Evolutionary conservation across 1,284 basidiomycete genomes (phyloP).

Genomic region (Cutaneotrichosporon sp.): DNA sequence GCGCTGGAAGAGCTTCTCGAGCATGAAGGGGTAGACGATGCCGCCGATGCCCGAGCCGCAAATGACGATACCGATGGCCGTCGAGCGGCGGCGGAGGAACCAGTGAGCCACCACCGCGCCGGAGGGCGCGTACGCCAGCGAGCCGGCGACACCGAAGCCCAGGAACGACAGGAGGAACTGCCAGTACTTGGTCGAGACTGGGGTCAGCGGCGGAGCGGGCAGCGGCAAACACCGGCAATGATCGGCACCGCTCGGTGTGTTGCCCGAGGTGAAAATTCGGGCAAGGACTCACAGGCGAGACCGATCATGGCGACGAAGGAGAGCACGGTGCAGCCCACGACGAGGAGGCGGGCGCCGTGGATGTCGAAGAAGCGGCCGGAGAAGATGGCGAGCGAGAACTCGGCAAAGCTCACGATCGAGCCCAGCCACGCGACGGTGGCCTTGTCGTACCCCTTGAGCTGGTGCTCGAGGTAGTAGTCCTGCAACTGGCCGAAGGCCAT

Average conservation of each 20-base stretch:
- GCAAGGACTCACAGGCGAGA: slow-evolving; percentile 42
- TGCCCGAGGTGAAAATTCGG: not conserved
- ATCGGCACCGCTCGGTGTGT: slow-evolving; percentile 1
- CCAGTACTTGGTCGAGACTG: slow-evolving; percentile 48
- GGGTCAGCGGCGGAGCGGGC: not conserved
- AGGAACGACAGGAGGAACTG: slow-evolving; percentile 49
- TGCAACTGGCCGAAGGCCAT: slow-evolving; percentile 47
- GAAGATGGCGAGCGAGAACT: slow-evolving; percentile 38
- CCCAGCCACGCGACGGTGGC: slow-evolving; percentile 42
- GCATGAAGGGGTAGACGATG: slow-evolving; percentile 48
- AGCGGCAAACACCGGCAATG: not conserved
- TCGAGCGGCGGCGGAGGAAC: slow-evolving; percentile 45
- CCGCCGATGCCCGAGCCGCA: slow-evolving; percentile 48
- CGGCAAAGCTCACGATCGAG: slow-evolving; percentile 36
- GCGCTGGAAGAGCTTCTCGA: slow-evolving; percentile 38
- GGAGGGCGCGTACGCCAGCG: slow-evolving; percentile 44
- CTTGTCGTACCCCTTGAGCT: slow-evolving; percentile 38
- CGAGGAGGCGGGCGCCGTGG: slow-evolving; percentile 25
- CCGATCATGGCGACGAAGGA: slow-evolving; percentile 36
- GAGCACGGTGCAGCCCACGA: slow-evolving; percentile 31
- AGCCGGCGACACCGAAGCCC: slow-evolving; percentile 41
- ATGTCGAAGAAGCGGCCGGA: slow-evolving; percentile 30
- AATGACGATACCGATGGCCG: slow-evolving; percentile 47
- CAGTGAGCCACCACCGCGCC: slow-evolving; percentile 49
- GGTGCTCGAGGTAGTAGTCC: slow-evolving; percentile 42